Base-by-base conservation (phyloP, 257 asterid species). In the Echites panduratus region DNA sequence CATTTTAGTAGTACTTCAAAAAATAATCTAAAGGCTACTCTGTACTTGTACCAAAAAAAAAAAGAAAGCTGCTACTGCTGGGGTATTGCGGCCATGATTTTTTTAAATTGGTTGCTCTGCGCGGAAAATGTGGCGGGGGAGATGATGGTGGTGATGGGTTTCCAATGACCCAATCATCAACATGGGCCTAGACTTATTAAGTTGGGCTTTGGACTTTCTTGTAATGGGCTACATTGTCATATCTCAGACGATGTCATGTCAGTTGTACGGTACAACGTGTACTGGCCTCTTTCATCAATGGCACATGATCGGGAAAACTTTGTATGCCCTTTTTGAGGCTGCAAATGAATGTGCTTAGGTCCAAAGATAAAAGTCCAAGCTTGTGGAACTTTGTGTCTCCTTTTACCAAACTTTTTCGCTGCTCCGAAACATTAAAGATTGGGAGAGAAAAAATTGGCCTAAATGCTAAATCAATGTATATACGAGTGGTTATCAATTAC, bases 111-210 rank as follows among this genome's bases (percentile, higher is more conserved):
- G 22, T 47, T 5, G 52, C 35, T 70, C 13, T 27, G 75, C 53
- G 77, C 67, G 68, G 78, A 76, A 68, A 72, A 43, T 52, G 26
- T 79, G 86, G 78, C 78, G 78, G 73, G 66, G 57, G 26, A 32
- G 44, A 45, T 62, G 7, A 52, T 76, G 66, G 68, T 24, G 9
- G 6, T 27, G 40, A 5, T 29, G 66, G 43, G 66, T 17, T 32
- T 6, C n/a, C 24, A 32, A 8, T 11, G 4, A 48, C 2, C 38
- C 11, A 32, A 32, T 32, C 38, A 0, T 14, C 9, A 38, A 64
- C 14, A 14, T 64, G 49, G 48, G 24, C 47, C 27, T 2, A 9
- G 20, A 1, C 38, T 32, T 32, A 32, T 32, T 32, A 32, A 32
- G 38, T 32, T 32, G 3, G 38, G 38, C 38, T 1, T 32, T 32